Evolutionary conservation across 441 rosid species (phyloP), one percentile per base, ranked within the genome.

Genomic region (Aquilaria agallochum): DNA sequence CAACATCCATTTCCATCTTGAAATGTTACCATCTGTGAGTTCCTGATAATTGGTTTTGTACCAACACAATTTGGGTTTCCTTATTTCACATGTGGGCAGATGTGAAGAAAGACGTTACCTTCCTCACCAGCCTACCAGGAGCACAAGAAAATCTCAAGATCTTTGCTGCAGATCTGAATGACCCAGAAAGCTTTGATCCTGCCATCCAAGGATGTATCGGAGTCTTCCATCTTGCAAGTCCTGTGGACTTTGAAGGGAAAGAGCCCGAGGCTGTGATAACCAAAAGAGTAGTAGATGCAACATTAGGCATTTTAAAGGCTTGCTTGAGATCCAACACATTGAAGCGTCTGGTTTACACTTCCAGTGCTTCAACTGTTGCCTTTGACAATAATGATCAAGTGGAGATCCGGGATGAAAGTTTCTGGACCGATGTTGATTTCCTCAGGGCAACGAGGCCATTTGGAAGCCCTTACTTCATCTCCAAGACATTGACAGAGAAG

Each of bases 201-300:
- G 84, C 82, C 50, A 71, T 79, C 33, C 62, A 51, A 27, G 66
- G 75, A 52, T 74, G 79, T 67, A 80, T 53, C 0, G 75, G 71
- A 0, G 58, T 72, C 55, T 55, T 72, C 57, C 71, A 72, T 11
- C 55, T 66, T 11, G 75, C 75, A 72, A 63, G 40, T 20, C 27
- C 27, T 20, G 27, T 20, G 27, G 27, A 20, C 27, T 20, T 20
- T 20, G 27, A 20, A 20, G 27, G 27, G 27, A 20, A 20, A 20
- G 27, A 20, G 27, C 27, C 27, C 27, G 27, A 20, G 27, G 27
- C 4, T 2, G 66, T 58, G 5, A 3, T 62, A 9, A 62, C 65
- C 0, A 33, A 50, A 15, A 40, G 63, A 13, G 53, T 69, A 5
- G 9, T 66, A 4, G 42, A 33, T 0, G 70, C 66, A 34, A 55